Conservation (phyloP, 768 basidiomycete genomes). For the Lanmaoa pseudosensibilis region DNA sequence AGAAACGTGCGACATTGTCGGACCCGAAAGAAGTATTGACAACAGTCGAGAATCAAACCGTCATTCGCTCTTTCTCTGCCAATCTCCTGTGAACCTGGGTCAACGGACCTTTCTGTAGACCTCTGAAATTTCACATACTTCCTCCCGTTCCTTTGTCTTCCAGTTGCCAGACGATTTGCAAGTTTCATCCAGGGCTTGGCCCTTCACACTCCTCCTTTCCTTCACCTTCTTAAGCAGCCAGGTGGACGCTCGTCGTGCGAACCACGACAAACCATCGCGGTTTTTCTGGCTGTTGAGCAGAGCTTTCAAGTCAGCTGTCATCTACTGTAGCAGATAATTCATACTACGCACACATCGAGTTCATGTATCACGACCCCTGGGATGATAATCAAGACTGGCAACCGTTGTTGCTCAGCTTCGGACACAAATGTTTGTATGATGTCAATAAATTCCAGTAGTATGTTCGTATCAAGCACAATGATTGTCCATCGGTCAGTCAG, state of each 20-base stretch:
- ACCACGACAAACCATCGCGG: conserved; percentile 49
- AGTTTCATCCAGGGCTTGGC: conserved; percentile 64
- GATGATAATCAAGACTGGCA: conserved; percentile 64
- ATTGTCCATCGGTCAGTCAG: conserved; percentile 43
- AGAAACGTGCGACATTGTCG: conserved; percentile 52
- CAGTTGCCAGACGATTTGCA: conserved; percentile 60
- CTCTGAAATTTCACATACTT: conserved; percentile 34
- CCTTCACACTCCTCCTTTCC: conserved; percentile 54
- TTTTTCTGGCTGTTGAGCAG: conserved; percentile 39
- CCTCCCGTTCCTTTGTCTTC: conserved; percentile 48
- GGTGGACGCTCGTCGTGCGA: conserved; percentile 65
- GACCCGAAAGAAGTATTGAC: conserved; percentile 51
- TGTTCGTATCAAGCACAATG: conserved; percentile 77
- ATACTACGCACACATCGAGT: conserved; percentile 60
- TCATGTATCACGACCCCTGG: conserved; percentile 77
- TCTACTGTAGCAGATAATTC: not conserved
- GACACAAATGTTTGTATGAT: conserved; percentile 62
- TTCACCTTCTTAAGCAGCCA: conserved; percentile 67
- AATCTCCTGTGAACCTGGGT: conserved; percentile 17
- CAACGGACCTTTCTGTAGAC: not conserved
- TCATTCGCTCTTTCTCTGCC: conserved; percentile 56
- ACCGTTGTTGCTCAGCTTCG: conserved; percentile 49
- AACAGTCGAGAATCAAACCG: conserved; percentile 73
- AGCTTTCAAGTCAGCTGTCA: not conserved
- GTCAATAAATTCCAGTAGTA: conserved; percentile 67